Evolutionary conservation across 176 grass and related monocot genomes (phyloP).

Genomic region (Hyparrhenia diplandra): DNA sequence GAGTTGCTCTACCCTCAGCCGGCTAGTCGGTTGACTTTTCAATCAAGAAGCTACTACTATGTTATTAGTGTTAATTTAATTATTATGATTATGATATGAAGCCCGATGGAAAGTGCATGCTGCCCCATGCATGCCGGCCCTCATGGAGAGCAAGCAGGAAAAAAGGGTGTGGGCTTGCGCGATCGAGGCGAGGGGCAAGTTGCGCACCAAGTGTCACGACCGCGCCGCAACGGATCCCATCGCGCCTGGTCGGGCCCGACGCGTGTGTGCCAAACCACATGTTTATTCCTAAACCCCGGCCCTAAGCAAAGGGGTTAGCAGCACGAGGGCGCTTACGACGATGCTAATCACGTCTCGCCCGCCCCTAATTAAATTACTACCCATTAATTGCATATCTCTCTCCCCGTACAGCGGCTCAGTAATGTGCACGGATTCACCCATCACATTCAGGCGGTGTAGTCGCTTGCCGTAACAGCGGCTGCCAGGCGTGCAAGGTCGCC

Average conservation of each 20-base stretch:
- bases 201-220: conserved; percentile 55
- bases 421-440: too few species aligned
- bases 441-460: too few species aligned
- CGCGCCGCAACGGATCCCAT: conserved; percentile 47
- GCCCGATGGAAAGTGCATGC: not conserved
- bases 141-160: not conserved
- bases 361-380: too few species aligned
- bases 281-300: conserved; percentile 25
- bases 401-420: too few species aligned
- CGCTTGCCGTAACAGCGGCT: not conserved
- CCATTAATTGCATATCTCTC: too few species aligned
- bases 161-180: too few species aligned
- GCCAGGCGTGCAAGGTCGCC: conserved; percentile 1
- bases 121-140: not conserved
- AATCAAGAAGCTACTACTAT: too few species aligned
- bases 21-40: too few species aligned
- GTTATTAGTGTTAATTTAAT: too few species aligned
- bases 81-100: too few species aligned
- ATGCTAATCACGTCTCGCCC: conserved; percentile 27
- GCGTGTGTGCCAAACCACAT: conserved; percentile 33
- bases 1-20: too few species aligned
- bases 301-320: not conserved
- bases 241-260: conserved; percentile 50
- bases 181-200: not conserved
- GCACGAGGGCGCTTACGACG: conserved; percentile 3